Evolutionary conservation across 352 stramenopile genomes (phyloP), one percentile per base, ranked within the genome.

Genomic region (Globisporangium paroecandrum): DNA sequence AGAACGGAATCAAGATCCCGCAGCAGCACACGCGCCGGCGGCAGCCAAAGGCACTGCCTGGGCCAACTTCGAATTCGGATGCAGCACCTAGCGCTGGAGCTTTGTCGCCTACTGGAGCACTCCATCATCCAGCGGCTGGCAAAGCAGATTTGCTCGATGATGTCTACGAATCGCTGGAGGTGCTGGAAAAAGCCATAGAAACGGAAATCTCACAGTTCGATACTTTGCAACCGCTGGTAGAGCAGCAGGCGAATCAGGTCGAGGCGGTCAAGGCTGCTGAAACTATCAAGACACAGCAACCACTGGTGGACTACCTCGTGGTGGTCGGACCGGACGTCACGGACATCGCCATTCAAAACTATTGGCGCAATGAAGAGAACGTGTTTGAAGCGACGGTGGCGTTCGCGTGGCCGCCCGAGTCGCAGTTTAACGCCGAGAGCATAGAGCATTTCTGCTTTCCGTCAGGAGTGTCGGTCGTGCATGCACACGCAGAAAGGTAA

Each of bases 401-500:
- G 43, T 91, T 91, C 46, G 80, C 82, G 4, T 79, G 83, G 59
- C 83, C 83, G n/a, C 78, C 83, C 1, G 71, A 89, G 46, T 77
- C 76, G 46, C 83, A 91, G 77, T 90, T 90, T 55, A 79, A 78
- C 29, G 83, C 80, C 1, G 80, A 90, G 61, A 86, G 82, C 63
- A 83, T 91, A 34, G 83, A 91, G 61, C 82, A 89, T 58, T 91
- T 91, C 59, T 91, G 83, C 47, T 91, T 91, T 64, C 83, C 83
- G 32, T 61, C 67, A 0, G 83, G 65, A 18, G 80, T 24, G 75
- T 89, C 41, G 54, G 62, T 41, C 13, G 34, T 43, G 38, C 24
- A 32, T 10, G 43, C 15, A 6, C 56, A 58, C 29, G 36, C 9
- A 9, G 29, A 68, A 66, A 53, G 49, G 24, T 8, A 5, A 56